Evolutionary conservation across 192 early-diverging fungal genomes (phyloP).

Genomic region (Coemansia sp.): DNA sequence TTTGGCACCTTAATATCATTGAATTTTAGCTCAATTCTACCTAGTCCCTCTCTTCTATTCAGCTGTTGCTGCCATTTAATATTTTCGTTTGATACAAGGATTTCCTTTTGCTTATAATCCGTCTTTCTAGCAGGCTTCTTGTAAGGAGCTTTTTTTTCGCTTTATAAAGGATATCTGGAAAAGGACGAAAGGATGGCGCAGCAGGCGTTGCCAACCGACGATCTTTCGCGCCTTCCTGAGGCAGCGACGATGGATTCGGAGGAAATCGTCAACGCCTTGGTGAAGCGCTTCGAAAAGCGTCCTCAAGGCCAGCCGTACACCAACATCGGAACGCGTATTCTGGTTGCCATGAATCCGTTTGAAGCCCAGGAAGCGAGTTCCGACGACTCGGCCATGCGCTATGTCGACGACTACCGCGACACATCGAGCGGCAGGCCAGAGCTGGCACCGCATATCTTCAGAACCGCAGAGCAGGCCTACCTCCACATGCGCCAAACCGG

Average conservation of each 20-base stretch:
- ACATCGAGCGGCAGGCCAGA: conserved; percentile 47
- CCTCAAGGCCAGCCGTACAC: conserved; percentile 66
- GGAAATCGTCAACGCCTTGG: conserved; percentile 47
- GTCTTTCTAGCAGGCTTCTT: not conserved
- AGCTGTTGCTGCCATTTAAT: conserved; percentile 1
- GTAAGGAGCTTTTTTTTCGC: not conserved
- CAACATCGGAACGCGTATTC: conserved; percentile 64
- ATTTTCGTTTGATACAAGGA: conserved; percentile 1
- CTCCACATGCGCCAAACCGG: conserved; percentile 72
- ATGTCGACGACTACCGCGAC: conserved; percentile 75
- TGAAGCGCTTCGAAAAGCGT: conserved; percentile 51
- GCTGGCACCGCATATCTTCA: conserved; percentile 69
- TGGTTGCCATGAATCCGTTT: conserved; percentile 74
- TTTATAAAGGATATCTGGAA: not conserved
- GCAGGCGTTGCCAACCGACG: conserved; percentile 34
- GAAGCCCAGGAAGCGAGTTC: conserved; percentile 61
- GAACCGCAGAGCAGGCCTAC: conserved; percentile 72
- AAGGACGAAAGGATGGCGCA: conserved; percentile 19
- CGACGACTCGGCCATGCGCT: conserved; percentile 66
- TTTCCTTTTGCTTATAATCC: not conserved
- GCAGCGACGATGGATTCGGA: conserved; percentile 41
- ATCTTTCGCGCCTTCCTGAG: conserved; percentile 50
- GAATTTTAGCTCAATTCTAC: not conserved
- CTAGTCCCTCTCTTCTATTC: not conserved
- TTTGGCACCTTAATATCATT: not conserved